Conservation (phyloP, 148 eudicot genomes). For the Gaultheria prostrata region DNA sequence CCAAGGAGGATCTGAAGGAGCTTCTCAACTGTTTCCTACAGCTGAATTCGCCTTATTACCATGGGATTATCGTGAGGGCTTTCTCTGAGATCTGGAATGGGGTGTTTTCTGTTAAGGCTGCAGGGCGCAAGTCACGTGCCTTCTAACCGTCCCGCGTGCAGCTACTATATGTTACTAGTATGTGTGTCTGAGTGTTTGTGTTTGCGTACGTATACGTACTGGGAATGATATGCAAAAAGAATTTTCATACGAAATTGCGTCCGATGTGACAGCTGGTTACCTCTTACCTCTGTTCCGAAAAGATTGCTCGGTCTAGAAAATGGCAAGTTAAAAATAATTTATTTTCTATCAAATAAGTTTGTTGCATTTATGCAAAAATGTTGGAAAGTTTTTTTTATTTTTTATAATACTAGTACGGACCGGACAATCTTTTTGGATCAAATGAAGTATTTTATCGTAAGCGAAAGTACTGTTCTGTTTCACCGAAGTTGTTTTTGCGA, state of each 20-base stretch:
- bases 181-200: background rate
- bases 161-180: background rate
- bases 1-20: slow-evolving; percentile 63
- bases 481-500: too few species aligned
- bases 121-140: slow-evolving; percentile 37
- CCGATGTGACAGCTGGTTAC: too few species aligned
- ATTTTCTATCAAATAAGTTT: too few species aligned
- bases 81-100: slow-evolving; percentile 91
- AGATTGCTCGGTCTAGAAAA: too few species aligned
- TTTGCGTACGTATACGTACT: background rate
- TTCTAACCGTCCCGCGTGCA: slow-evolving; percentile 6
- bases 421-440: too few species aligned
- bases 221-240: background rate
- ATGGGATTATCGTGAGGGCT: slow-evolving; percentile 69
- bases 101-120: slow-evolving; percentile 32
- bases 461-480: too few species aligned
- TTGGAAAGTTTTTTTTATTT: too few species aligned
- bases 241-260: background rate
- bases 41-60: slow-evolving; percentile 74
- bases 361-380: too few species aligned
- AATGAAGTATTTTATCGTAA: too few species aligned
- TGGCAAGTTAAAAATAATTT: too few species aligned
- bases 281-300: too few species aligned
- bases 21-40: slow-evolving; percentile 84
- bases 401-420: too few species aligned